Conservation (phyloP, 768 basidiomycete genomes). For the Termitomyces sp. region DNA sequence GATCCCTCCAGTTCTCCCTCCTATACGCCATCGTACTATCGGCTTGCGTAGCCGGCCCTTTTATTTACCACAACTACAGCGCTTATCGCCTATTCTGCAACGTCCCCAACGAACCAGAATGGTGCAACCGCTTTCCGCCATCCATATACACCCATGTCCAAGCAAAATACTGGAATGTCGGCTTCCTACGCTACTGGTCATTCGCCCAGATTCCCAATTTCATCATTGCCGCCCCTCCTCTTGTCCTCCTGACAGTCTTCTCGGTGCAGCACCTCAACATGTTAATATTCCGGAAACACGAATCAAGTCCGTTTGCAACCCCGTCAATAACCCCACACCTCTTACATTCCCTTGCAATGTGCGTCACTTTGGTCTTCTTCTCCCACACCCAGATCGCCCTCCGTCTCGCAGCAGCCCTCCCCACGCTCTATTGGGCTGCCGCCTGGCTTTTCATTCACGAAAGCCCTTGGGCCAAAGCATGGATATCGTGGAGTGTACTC, state of each 20-base stretch:
- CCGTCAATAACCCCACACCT: conserved; percentile 60
- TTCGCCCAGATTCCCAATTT: conserved; percentile 83
- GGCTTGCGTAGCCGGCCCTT: conserved; percentile 53
- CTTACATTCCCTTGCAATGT: conserved; percentile 62
- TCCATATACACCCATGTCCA: conserved; percentile 83
- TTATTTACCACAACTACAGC: conserved; percentile 61
- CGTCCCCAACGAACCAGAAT: conserved; percentile 28
- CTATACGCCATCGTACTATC: conserved; percentile 35
- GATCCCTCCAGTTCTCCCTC: conserved; percentile 16
- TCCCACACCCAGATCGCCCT: conserved; percentile 88
- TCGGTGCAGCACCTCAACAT: conserved; percentile 25
- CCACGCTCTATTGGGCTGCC: conserved; percentile 84
- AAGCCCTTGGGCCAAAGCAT: conserved; percentile 41
- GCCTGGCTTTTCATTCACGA: conserved; percentile 47
- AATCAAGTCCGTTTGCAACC: conserved; percentile 26
- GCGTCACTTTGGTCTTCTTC: conserved; percentile 62
- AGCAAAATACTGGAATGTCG: conserved; percentile 78
- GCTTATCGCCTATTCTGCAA: conserved; percentile 68
- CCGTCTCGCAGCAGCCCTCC: conserved; percentile 70
- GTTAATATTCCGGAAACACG: too few relatives aligned
- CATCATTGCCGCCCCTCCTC: conserved; percentile 67
- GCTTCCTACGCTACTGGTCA: conserved; percentile 86
- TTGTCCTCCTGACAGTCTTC: conserved; percentile 45
- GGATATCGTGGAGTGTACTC: conserved; percentile 72
- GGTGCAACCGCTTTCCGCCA: conserved; percentile 64